Conservation (phyloP, 1,284 basidiomycete species). For the Coniferiporia sulphurascens region DNA sequence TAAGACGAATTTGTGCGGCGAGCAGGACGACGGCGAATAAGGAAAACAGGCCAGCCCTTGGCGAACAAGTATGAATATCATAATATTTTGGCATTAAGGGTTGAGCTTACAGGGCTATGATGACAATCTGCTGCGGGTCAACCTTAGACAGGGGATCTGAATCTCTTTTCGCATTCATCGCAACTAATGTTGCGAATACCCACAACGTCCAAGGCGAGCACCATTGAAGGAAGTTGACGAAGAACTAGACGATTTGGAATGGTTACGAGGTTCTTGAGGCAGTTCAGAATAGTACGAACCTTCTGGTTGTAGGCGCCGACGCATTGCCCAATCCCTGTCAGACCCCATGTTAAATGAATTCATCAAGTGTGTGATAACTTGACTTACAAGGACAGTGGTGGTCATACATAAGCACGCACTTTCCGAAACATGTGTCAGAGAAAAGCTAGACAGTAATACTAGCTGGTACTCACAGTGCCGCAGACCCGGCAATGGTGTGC, state of each 20-base stretch:
- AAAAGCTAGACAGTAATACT: neutral
- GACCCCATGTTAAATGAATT: neutral
- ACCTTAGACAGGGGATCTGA: slow-evolving; percentile 28
- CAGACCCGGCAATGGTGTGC: slow-evolving; percentile 75
- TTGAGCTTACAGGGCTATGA: slow-evolving; percentile 54
- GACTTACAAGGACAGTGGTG: slow-evolving; percentile 71
- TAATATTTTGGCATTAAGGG: neutral
- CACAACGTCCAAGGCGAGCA: slow-evolving; percentile 52
- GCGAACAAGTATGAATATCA: slow-evolving; percentile 2
- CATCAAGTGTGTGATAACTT: neutral
- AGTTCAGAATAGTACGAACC: slow-evolving; percentile 28
- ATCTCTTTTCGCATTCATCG: slow-evolving; percentile 36
- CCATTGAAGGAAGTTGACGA: slow-evolving; percentile 67
- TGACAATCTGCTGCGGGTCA: slow-evolving; percentile 63
- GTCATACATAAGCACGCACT: slow-evolving; percentile 72
- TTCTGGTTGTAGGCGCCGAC: slow-evolving; percentile 80
- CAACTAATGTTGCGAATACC: slow-evolving; percentile 52
- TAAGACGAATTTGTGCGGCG: slow-evolving; percentile 56
- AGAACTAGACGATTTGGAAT: slow-evolving; percentile 42
- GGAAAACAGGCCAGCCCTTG: slow-evolving; percentile 58
- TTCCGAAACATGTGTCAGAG: slow-evolving; percentile 23
- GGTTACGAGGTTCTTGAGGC: too few species aligned
- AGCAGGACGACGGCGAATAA: slow-evolving; percentile 63
- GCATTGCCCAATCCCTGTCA: slow-evolving; percentile 73
- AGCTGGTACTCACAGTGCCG: slow-evolving; percentile 47